Conservation (phyloP, 805 yeast species). For the Candida tammaniensis region DNA sequence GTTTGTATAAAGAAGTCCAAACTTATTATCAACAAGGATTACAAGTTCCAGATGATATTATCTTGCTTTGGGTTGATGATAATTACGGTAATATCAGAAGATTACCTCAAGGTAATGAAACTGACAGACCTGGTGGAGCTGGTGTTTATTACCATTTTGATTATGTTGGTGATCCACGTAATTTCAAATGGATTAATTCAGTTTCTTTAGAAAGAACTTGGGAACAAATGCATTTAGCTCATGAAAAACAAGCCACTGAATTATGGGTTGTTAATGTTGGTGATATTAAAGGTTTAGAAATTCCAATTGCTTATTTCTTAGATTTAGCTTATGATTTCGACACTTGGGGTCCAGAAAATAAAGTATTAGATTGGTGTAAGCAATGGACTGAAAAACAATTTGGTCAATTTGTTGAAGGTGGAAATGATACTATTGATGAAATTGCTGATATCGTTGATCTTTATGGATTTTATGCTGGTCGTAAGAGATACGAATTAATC, state of each 20-base stretch:
- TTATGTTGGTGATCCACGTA: constrained; percentile 26
- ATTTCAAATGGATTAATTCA: constrained; percentile 26
- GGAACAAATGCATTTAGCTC: constrained; percentile 24
- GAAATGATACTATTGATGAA: constrained; percentile 9
- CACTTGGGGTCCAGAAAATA: constrained; percentile 11
- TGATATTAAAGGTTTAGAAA: constrained; percentile 22
- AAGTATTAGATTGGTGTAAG: constrained; percentile 11
- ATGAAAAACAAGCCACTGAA: constrained; percentile 16
- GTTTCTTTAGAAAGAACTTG: constrained; percentile 19
- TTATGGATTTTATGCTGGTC: constrained; percentile 13
- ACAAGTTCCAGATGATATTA: constrained; percentile 20
- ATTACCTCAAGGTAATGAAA: constrained; percentile 20
- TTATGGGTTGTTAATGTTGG: constrained; percentile 27
- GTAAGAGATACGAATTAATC: constrained; percentile 14
- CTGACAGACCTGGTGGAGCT: constrained; percentile 22
- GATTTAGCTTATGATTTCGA: constrained; percentile 17
- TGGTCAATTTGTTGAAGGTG: constrained; percentile 10
- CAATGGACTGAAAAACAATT: constrained; percentile 14
- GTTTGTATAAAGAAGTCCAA: constrained; percentile 19
- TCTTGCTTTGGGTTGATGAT: constrained; percentile 25
- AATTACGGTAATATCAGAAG: constrained; percentile 27
- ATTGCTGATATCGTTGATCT: constrained; percentile 16
- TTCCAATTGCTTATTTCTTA: constrained; percentile 19
- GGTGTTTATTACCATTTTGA: constrained; percentile 27
- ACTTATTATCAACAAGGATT: constrained; percentile 16